Evolutionary conservation across 2,329 filamentous ascomycete genomes (phyloP).

Genomic region (Sphaceloma murrayae): DNA sequence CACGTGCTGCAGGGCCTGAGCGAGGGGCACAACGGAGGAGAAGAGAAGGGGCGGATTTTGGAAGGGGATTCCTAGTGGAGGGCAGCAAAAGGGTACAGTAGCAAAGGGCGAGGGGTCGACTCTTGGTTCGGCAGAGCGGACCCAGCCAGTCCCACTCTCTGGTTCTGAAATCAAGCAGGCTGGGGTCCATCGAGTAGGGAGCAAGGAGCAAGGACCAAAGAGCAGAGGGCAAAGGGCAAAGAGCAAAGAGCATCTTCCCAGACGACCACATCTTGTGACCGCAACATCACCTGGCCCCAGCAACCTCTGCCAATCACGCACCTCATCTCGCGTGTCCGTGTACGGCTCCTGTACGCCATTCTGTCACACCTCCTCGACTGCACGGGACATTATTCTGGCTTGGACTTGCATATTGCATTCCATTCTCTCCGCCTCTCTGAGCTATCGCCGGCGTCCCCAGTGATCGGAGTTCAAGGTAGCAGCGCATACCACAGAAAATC

Average conservation of each 20-base stretch:
- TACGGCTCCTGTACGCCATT: neutral
- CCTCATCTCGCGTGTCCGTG: neutral
- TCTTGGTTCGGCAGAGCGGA: constrained; percentile 7
- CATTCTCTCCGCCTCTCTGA: constrained; percentile 1
- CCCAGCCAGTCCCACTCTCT: constrained; percentile 6
- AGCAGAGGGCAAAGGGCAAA: too few relatives aligned
- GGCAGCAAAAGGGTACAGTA: neutral
- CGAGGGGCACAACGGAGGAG: constrained; percentile 1
- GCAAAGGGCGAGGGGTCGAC: constrained; percentile 5
- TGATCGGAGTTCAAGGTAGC: constrained; percentile 1
- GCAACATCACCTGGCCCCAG: neutral
- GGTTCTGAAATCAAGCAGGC: constrained; percentile 3
- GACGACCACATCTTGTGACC: constrained; percentile 12
- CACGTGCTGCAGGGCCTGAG: constrained; percentile 1
- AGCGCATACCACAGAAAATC: constrained; percentile 7
- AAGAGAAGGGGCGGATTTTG: neutral
- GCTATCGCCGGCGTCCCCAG: constrained; percentile 5
- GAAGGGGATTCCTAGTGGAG: neutral
- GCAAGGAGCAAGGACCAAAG: too few relatives aligned
- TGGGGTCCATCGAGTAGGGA: too few relatives aligned
- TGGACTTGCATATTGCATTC: neutral
- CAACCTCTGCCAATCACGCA: constrained; percentile 2
- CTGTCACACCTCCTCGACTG: neutral
- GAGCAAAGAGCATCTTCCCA: constrained; percentile 2
- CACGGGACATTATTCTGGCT: neutral